Evolutionary conservation across 805 yeast genomes (phyloP).

Genomic region (Blastobotrys mokoenaii): DNA sequence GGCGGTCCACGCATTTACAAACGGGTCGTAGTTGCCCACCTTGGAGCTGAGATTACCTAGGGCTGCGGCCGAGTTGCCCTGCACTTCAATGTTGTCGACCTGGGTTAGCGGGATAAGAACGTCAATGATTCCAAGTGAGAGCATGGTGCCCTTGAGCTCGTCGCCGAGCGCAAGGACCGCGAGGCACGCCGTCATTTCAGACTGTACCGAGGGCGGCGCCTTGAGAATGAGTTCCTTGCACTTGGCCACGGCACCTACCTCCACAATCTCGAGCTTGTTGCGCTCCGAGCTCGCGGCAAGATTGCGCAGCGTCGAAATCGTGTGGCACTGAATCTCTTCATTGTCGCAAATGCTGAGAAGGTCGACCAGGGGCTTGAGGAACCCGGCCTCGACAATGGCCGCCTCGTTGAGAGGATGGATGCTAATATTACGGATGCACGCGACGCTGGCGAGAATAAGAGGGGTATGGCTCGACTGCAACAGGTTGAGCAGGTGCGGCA

Average conservation of each 20-base stretch:
- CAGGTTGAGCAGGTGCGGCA: constrained; percentile 84
- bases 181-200: constrained; percentile 94
- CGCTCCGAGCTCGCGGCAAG: constrained; percentile 93
- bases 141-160: constrained; percentile 76
- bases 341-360: constrained; percentile 69
- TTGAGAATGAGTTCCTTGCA: constrained; percentile 79
- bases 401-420: constrained; percentile 96
- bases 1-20: constrained; percentile 66
- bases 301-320: constrained; percentile 91
- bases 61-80: constrained; percentile 98
- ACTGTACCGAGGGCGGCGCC: constrained; percentile 87
- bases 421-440: constrained; percentile 94
- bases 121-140: constrained; percentile 76
- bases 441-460: constrained; percentile 90
- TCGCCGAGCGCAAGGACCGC: constrained; percentile 96
- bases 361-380: constrained; percentile 80
- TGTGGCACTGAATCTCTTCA: constrained; percentile 97
- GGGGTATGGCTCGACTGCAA: constrained; percentile 88
- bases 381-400: constrained; percentile 92
- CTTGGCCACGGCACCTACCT: constrained; percentile 91
- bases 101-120: constrained; percentile 87
- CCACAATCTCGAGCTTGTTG: constrained; percentile 82
- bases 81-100: constrained; percentile 84
- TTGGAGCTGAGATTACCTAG: constrained; percentile 91
- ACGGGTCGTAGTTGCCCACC: constrained; percentile 72